Evolutionary conservation across 169 alveolate species (phyloP), one percentile per base, ranked within the genome.

Genomic region (Eimeria maxima): DNA sequence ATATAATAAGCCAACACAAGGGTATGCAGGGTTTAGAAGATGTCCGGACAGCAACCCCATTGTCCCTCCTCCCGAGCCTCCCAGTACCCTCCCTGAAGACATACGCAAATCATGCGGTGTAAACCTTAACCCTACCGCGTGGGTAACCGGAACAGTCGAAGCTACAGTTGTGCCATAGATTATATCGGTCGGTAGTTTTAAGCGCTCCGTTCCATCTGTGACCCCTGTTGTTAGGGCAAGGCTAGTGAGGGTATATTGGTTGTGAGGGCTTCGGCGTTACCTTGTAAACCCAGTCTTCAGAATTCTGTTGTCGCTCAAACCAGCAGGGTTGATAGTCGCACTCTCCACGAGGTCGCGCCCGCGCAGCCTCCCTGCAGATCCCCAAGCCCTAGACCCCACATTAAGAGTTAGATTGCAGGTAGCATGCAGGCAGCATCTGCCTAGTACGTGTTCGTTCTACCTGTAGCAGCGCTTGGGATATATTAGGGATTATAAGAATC

Each of bases 21-120:
- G 4, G 27, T 16, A 14, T 10, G 10, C 50, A 7, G 90, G 67
- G 71, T 71, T 53, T 93, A 93, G 74, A 93, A 93, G 0, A 93
- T 93, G 60, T 93, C 96, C 1, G 96, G 96, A 38, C 96, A 65
- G 27, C 87, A 33, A 14, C 84, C 24, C 65, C 67, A 93, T 11
- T 55, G 73, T 47, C 84, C 96, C 27, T n/a, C 60, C 29, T 53
- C 86, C 38, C 87, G 67, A 22, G 96, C 92, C 57, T 93, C 96
- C 96, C 96, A 93, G 84, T 93, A 93, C 5, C 93, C 93, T 8
- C 96, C 96, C 96, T 93, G 44, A 45, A 18, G 8, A 53, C 95
- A 90, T 22, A 50, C 73, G 33, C 95, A 90, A 44, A 50, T 55
- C 80, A 4, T 13, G 45, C 3, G n/a, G 22, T 33, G 42, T 42